Evolutionary conservation across 345 rosid genomes (phyloP), one percentile per base, ranked within the genome.

Genomic region (Chamaenerion angustifolium): DNA sequence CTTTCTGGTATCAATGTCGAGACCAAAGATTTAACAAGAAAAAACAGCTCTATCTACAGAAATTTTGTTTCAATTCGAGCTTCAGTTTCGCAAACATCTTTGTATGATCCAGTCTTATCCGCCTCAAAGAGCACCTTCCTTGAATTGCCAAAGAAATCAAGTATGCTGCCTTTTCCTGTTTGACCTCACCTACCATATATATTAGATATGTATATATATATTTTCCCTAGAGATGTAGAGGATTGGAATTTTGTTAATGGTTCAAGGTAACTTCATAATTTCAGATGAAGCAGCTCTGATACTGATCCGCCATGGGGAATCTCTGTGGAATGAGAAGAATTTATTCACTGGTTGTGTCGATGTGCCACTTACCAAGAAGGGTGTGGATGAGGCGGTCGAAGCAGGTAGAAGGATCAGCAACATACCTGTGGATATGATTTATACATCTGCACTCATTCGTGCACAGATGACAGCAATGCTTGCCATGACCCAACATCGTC

Each of bases 401-500:
- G 99, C 99, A 12, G 99, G 99, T 56, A 85, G 76, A 75, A 75
- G 93, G 70, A 88, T 92, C 56, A 79, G 99, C 62, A 87, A 76
- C 68, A 92, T 92, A 60, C 99, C 99, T 43, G 75, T 92, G 1
- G 96, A 92, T 79, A 69, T 79, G 81, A 92, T 92, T 61, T 92
- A 70, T 48, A 88, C 99, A 3, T 92, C 96, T 0, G 75, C 96
- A 42, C 64, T 93, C 37, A 88, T 93, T 58, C 96, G 95, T 65
- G 96, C 99, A 9, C 96, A 93, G 62, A 92, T 87, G 96, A 92
- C 99, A 2, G 99, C 96, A 4, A 82, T 87, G 96, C 95, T 87
- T 65, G 98, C 98, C 23, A 92, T 92, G 95, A 87, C 83, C 40
- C 94, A 92, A 71, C 98, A 92, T 64, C 94, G 96, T 0, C 78